Percentiles rank a stretch among this genome's conserved stretches.
These are phyloP conservation scores for Vitis amurensis DNA, from an alignment of 164 flowering plant species.

Conservation along the genomic window DNA sequence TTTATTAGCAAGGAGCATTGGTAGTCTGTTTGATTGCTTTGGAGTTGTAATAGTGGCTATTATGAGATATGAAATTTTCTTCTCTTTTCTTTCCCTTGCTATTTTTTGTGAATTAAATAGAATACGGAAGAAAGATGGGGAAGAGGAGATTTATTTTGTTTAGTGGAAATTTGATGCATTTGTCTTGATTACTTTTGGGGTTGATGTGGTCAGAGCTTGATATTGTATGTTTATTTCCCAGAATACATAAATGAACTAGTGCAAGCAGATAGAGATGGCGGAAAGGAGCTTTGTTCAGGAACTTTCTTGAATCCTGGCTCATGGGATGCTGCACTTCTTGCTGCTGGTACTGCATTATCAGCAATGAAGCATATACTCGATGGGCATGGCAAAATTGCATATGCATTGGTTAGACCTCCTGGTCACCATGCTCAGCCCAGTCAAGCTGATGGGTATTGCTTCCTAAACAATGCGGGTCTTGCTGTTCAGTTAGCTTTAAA, in stretches of 20 bases:
- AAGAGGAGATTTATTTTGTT: too few species aligned
- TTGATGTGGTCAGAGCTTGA: background rate
- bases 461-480: conserved; percentile 88
- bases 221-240: conserved; percentile 18
- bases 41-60: too few species aligned
- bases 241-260: conserved; percentile 70
- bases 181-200: too few species aligned
- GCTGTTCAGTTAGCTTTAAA: conserved; percentile 73
- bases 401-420: conserved; percentile 91
- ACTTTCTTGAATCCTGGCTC: conserved; percentile 88
- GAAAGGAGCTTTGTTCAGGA: conserved; percentile 58
- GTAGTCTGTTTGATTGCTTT: too few species aligned
- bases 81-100: too few species aligned
- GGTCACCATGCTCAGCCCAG: conserved; percentile 98
- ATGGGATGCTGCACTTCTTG: conserved; percentile 79
- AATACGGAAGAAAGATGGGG: too few species aligned
- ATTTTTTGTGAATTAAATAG: too few species aligned
- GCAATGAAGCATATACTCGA: conserved; percentile 83
- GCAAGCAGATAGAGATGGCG: conserved; percentile 70
- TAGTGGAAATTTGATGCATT: background rate
- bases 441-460: conserved; percentile 95
- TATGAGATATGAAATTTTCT: too few species aligned
- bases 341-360: conserved; percentile 84
- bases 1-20: too few species aligned
- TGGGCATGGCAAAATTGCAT: conserved; percentile 66